Evolutionary conservation across 306 rosid species (phyloP), one percentile per base, ranked within the genome.

Genomic region (Pueraria montana): DNA sequence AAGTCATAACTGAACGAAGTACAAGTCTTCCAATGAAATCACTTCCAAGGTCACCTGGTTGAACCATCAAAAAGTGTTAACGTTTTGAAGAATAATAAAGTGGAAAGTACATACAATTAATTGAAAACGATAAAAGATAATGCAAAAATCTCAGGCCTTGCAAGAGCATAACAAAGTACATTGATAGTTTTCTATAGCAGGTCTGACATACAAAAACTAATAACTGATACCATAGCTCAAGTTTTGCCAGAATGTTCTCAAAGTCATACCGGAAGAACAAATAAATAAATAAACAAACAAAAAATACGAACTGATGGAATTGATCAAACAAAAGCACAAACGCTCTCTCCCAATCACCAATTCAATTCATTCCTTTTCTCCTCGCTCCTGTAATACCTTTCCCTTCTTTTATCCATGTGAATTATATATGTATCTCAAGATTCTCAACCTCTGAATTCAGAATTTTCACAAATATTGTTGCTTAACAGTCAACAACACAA

Each of bases 1-100:
- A 95, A 70, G 84, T 67, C 98, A 95, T 95, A 32, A 77, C 81
- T 81, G 82, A 71, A 76, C 42, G 78, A 61, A 24, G 69, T 66
- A 50, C 61, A 73, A 30, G 72, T 26, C 87, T 80, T 85, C 78
- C 50, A 85, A 72, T 50, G 83, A 67, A 82, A 83, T 59, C 50
- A 61, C 86, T 86, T 87, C 78, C 81, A 73, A 82, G 79, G 77
- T 88, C 86, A 88, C 85, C 91, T 88, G 80, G 66, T 70, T 72
- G 73, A 88, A 85, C 23, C 87, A 87, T 38, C n/a, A 74, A 75
- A 82, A 76, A 66, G 49, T 85, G 78, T 82, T 34, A 87, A 48
- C 0, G 4, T 80, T 70, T 70, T 67, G 45, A 56, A 80, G 68
- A 76, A 73, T 12, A 58, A 80, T 42, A 48, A 46, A 34, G 43